Base-by-base conservation (phyloP, 306 rosid genomes). In the Cicer judaicum region DNA sequence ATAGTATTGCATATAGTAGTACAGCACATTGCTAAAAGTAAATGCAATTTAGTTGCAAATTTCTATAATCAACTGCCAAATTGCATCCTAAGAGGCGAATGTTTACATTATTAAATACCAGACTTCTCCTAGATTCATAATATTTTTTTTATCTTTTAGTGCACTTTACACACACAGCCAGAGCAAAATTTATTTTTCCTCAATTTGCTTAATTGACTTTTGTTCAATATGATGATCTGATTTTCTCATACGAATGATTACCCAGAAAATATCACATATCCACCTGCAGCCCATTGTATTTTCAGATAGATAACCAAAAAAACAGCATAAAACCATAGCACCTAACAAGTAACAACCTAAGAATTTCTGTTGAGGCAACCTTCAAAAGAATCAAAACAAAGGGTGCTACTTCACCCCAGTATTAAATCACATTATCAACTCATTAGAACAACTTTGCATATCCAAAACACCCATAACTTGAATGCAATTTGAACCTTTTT, bases 361-460 rank as follows among this genome's bases (percentile, higher is more conserved):
- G 7, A 29, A 29, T 49, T 39, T 10, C 9, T 66, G 7, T 50
- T 11, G n/a, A 59, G 7, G 8, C 50, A 66, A 67, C 47, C 42
- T 59, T 59, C 59, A 62, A 74, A 29, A 44, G 40, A 44, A 0
- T 59, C 59, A 62, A 74, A 29, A 53, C 47, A 44, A 0, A 76
- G 7, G 62, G 34, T 34, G 34, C 75, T 15, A 10, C 54, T 56
- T 78, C 46, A 69, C 18, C 13, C 68, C 7, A 56, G n/a, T 16
- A 68, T 57, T 16, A 44, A 36, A 77, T 69, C 34, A 77, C 18
- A 68, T 36, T 13, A 60, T 78, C 44, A 61, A 71, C 29, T 70
- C 21, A 50, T 13, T 52, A 19, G 61, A 34, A 78, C 18, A 61
- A 46, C 13, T 52, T 40, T 24, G 50, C 68, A 60, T 40, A 82